Percentiles rank a stretch among this genome's conserved stretches.
Conservation (phyloP, 352 stramenopile genomes). For the Phytophthora nicotianae region DNA sequence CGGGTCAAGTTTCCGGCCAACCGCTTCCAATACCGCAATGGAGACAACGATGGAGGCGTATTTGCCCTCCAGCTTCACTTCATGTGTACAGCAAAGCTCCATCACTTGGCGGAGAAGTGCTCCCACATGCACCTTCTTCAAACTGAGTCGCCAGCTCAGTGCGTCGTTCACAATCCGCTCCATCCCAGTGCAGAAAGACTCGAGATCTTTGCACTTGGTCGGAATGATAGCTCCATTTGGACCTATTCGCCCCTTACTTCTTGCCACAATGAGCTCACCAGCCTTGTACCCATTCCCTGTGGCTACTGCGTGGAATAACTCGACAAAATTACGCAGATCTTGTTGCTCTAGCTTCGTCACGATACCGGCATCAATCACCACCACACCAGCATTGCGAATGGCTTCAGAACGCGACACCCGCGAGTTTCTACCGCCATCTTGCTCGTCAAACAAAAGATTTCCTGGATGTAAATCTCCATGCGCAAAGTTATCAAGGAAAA, state of each 20-base stretch:
- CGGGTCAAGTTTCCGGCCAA: constrained; percentile 90
- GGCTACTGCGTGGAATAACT: constrained; percentile 85
- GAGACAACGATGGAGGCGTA: constrained; percentile 95
- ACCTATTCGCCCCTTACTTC: constrained; percentile 51
- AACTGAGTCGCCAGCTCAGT: constrained; percentile 60
- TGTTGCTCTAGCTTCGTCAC: constrained; percentile 77
- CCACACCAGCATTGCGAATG: constrained; percentile 47
- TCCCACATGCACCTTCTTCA: constrained; percentile 82
- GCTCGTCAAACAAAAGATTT: constrained; percentile 86
- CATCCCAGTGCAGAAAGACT: constrained; percentile 78
- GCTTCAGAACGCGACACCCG: constrained; percentile 29
- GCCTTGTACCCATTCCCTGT: constrained; percentile 83
- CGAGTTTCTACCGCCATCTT: constrained; percentile 11
- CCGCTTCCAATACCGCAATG: constrained; percentile 94
- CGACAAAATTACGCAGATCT: constrained; percentile 85
- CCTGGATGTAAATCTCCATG: constrained; percentile 94
- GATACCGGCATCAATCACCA: constrained; percentile 87
- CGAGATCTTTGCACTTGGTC: constrained; percentile 67
- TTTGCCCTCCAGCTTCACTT: constrained; percentile 94
- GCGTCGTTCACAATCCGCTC: constrained; percentile 75
- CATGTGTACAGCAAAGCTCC: constrained; percentile 91
- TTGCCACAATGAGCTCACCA: constrained; percentile 73
- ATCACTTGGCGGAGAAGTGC: constrained; percentile 75
- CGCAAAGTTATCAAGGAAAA: constrained; percentile 96
- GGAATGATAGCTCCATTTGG: constrained; percentile 31